Evolutionary conservation across 73 alveolate genomes (phyloP), one percentile per base, ranked within the genome.

Genomic region (Tetrahymena thermophila): DNA sequence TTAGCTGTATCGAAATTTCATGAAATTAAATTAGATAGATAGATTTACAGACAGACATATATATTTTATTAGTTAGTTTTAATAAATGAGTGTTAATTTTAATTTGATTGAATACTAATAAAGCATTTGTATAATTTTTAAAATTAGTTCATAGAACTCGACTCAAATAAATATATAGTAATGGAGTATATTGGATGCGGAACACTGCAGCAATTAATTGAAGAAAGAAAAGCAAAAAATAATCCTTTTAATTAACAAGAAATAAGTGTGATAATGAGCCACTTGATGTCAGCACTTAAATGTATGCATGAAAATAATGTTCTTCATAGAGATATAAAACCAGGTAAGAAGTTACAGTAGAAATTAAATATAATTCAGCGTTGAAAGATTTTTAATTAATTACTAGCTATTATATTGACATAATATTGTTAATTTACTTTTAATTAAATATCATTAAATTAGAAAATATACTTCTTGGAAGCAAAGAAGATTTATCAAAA

Each of bases 121-220:
- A 40, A 40, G 44, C 11, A 0, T 40, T 40, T 40, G 4, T 6
- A 40, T 40, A 8, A 40, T 40, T 40, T 4, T 5, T 5, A 50
- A 50, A 50, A 50, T 50, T 50, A 71, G 89, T 71, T 71, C n/a
- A 71, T 71, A 10, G 89, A 71, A 71, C 37, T 71, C 7, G 89
- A 71, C 23, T 71, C 40, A 31, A 71, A n/a, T 23, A 23, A 71
- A 71, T 71, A 71, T 71, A 71, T 71, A 28, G 97, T 93, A 34
- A 98, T 98, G 99, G 99, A 98, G 93, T 95, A 96, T 71, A 94
- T 98, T 31, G 96, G 97, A 95, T 98, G 99, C 8, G 99, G 99
- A 21, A 93, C 97, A 19, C 96, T 98, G 34, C 94, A 94, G 42
- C 93, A 97, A 50, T 84, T 96, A 38, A 84, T 97, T 8, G 57